A percentile compares a stretch with the other conserved stretches of the same genome.
Conservation (phyloP, 768 basidiomycete genomes). For the Paxillus involutus region DNA sequence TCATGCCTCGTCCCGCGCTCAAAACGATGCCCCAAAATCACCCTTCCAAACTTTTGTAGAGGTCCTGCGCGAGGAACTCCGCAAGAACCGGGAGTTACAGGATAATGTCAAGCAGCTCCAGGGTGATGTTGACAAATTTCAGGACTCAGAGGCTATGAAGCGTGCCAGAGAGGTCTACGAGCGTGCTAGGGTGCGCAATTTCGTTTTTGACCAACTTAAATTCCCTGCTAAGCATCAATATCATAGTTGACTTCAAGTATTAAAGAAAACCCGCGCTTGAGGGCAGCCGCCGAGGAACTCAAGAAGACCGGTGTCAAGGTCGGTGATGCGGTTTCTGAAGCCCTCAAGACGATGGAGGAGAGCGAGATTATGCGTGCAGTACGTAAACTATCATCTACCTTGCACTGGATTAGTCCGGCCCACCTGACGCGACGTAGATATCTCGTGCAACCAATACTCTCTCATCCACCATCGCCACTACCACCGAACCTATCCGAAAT, state of each 20-base stretch:
- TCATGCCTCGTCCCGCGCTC: slow-evolving; percentile 64
- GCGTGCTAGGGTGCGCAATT: slow-evolving; percentile 75
- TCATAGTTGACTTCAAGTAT: slow-evolving; percentile 86
- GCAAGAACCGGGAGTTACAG: slow-evolving; percentile 92
- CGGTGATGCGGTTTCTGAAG: slow-evolving; percentile 91
- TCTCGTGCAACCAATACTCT: slow-evolving; percentile 83
- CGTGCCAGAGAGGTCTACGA: slow-evolving; percentile 90
- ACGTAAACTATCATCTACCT: slow-evolving; percentile 28
- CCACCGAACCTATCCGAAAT: slow-evolving; percentile 96
- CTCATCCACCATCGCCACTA: slow-evolving; percentile 80
- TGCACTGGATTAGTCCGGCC: background rate
- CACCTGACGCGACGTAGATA: slow-evolving; percentile 48
- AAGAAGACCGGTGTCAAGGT: slow-evolving; percentile 87
- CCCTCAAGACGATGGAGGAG: slow-evolving; percentile 92
- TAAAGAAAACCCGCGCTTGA: slow-evolving; percentile 90
- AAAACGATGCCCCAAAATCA: slow-evolving; percentile 75
- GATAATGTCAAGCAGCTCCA: slow-evolving; percentile 97
- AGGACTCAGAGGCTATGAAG: slow-evolving; percentile 97
- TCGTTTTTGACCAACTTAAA: background rate
- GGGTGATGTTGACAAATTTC: slow-evolving; percentile 95
- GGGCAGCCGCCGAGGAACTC: slow-evolving; percentile 92
- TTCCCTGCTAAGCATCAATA: slow-evolving; percentile 4
- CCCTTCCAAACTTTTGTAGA: slow-evolving; percentile 97
- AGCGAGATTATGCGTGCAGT: slow-evolving; percentile 88
- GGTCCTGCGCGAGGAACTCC: slow-evolving; percentile 86